A percentile compares a stretch with the other conserved stretches of the same genome.
phyloP scores from a whole-genome alignment of 257 asterid species.

The Knoxia roxburghii region DNA sequence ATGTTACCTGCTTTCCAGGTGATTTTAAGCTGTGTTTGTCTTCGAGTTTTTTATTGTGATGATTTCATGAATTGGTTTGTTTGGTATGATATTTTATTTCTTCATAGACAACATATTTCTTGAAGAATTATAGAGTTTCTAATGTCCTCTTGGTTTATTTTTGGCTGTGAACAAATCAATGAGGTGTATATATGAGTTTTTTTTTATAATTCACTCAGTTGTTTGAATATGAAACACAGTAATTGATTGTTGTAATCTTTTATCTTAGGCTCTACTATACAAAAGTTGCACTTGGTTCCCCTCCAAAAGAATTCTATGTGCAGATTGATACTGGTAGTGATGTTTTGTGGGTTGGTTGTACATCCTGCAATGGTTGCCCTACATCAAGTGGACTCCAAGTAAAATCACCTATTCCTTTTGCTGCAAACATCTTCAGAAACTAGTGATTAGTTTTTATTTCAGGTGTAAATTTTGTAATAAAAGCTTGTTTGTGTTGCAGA shows the following conservation, averaged over 20 bases:
- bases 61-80: not conserved
- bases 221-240: constrained; percentile 4
- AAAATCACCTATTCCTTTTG: constrained; percentile 6
- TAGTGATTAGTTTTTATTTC: constrained; percentile 4
- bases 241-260: constrained; percentile 6
- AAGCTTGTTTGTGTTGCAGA: constrained; percentile 33
- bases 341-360: constrained; percentile 92
- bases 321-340: constrained; percentile 99
- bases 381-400: constrained; percentile 92
- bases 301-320: constrained; percentile 85
- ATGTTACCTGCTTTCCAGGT: not conserved
- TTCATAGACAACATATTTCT: no score
- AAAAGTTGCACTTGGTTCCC: constrained; percentile 76
- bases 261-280: constrained; percentile 76
- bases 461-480: not conserved
- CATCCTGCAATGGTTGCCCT: constrained; percentile 89
- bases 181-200: not conserved
- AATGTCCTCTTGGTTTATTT: not conserved
- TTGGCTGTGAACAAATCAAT: not conserved
- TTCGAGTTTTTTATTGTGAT: not conserved
- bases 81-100: not conserved
- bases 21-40: constrained; percentile 2
- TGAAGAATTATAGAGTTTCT: not conserved
- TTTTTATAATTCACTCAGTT: constrained; percentile 3
- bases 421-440: not conserved